Evolutionary conservation across 208 protist genomes (phyloP), one percentile per base, ranked within the genome.

Genomic region (Wallacemonas sp.): DNA sequence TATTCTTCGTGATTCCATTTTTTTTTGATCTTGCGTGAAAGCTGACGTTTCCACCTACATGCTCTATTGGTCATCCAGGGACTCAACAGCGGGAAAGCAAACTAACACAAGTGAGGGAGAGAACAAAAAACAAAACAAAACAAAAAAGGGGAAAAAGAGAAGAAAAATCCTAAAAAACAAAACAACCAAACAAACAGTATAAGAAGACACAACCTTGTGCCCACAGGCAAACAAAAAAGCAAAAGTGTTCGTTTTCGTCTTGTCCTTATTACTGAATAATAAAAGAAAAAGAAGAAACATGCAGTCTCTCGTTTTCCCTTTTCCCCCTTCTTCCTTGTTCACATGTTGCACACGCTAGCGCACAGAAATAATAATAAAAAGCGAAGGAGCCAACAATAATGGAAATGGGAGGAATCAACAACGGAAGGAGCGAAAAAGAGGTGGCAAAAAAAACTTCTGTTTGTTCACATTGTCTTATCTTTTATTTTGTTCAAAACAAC

Each of bases 341-440:
- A 59, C n/a, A n/a, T n/a, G n/a, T n/a, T 2, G 17, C 31, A 31
- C 36, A 38, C 24, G 22, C 2, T 19, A 53, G 28, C 31, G 55
- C 21, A 49, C 19, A 27, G 54, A 72, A 24, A 67, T 0, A 47
- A 62, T 31, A 46, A 4, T 47, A 22, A 62, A 49, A 15, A 47
- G 36, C 44, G 24, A 62, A 62, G 38, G 28, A 28, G 26, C 60
- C 51, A 31, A 42, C 30, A 30, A 31, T 49, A 17, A 49, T 36
- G 31, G 39, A 33, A 66, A 54, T 2, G 28, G 63, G 45, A 71
- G 65, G 64, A 66, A 27, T 33, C 34, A 66, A 14, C 36, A 38
- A 58, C 5, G 11, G 14, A 41, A 41, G 36, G 6, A 41, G 36
- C 14, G 36, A 14, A 21, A 63, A 22, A 70, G 17, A 59, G n/a